Evolutionary conservation across 1,284 basidiomycete species (phyloP).

Genomic region (Microbotryomycetes sp.): DNA sequence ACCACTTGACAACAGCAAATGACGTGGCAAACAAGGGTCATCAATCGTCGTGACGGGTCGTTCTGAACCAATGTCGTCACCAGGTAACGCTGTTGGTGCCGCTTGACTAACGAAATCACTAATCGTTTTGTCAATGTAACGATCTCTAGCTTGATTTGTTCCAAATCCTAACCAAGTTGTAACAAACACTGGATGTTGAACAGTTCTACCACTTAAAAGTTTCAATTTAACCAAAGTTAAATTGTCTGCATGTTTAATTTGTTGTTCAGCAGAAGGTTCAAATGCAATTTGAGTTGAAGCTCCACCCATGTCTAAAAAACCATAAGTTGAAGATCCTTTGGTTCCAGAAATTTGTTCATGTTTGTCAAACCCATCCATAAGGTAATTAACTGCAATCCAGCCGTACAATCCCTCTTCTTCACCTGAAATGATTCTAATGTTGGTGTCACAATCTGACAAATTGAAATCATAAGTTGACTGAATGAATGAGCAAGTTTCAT

Average conservation of each 20-base stretch:
- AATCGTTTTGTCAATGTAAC: conserved; percentile 70
- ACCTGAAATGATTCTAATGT: conserved; percentile 89
- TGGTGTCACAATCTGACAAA: conserved; percentile 72
- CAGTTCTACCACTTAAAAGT: conserved; percentile 75
- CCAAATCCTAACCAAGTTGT: conserved; percentile 99
- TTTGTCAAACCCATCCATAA: conserved; percentile 91
- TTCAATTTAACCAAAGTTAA: conserved; percentile 76
- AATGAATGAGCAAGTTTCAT: conserved; percentile 71
- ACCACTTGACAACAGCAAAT: conserved; percentile 56
- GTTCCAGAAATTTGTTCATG: conserved; percentile 40
- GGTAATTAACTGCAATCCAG: conserved; percentile 98
- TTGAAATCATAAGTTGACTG: conserved; percentile 65
- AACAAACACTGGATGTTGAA: conserved; percentile 89
- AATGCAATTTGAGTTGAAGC: conserved; percentile 98
- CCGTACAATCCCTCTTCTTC: conserved; percentile 98
- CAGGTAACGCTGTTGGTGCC: background rate
- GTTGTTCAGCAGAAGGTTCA: conserved; percentile 60
- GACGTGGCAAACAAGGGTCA: conserved; percentile 86
- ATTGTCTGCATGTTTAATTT: conserved; percentile 51
- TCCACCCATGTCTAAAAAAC: conserved; percentile 98
- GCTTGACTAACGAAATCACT: conserved; percentile 45
- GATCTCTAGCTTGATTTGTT: conserved; percentile 88
- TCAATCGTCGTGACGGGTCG: conserved; percentile 49
- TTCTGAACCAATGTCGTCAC: background rate
- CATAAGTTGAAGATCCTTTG: conserved; percentile 67